These are phyloP conservation scores for Dactylellina parvicollis DNA, from an alignment of 2,329 filamentous ascomycete genomes.

Conservation along the genomic window DNA sequence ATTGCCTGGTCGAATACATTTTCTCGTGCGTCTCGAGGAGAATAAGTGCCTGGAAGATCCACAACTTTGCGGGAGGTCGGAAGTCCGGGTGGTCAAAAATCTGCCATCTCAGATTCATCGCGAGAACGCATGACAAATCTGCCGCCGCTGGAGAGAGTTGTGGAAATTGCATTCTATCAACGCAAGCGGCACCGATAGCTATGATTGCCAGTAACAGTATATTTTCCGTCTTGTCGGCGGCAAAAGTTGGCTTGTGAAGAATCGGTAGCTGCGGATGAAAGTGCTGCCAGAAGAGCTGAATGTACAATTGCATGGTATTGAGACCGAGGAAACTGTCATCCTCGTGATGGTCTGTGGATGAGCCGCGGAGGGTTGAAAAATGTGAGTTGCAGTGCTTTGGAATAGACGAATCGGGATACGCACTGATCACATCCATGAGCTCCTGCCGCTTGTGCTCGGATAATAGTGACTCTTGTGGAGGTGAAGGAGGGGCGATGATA, in stretches of 20 bases:
- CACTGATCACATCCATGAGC: constrained; percentile 81
- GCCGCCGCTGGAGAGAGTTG: constrained; percentile 79
- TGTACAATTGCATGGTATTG: constrained; percentile 95
- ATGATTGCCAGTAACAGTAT: constrained; percentile 87
- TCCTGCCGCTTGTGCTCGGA: constrained; percentile 89
- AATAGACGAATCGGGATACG: constrained; percentile 54
- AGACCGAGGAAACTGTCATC: constrained; percentile 77
- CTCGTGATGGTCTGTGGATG: constrained; percentile 58
- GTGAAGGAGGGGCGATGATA: constrained; percentile 58
- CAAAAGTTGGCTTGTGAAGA: constrained; percentile 92
- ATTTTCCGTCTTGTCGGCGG: constrained; percentile 84
- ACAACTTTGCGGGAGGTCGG: constrained; percentile 89
- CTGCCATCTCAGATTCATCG: constrained; percentile 94
- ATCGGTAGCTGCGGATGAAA: constrained; percentile 96
- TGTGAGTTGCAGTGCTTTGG: constrained; percentile 60
- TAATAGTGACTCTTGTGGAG: constrained; percentile 79
- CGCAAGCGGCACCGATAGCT: constrained; percentile 86
- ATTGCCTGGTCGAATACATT: constrained; percentile 90
- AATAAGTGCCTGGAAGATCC: constrained; percentile 91
- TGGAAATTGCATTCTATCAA: constrained; percentile 82
- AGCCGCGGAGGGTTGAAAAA: constrained; percentile 27
- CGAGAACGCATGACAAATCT: constrained; percentile 86
- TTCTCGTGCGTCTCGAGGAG: constrained; percentile 95
- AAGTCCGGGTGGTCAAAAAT: constrained; percentile 93
- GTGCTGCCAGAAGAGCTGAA: constrained; percentile 91